These are phyloP conservation scores for Calendula officinalis DNA, from an alignment of 129 eudicot species.

Conservation along the genomic window DNA sequence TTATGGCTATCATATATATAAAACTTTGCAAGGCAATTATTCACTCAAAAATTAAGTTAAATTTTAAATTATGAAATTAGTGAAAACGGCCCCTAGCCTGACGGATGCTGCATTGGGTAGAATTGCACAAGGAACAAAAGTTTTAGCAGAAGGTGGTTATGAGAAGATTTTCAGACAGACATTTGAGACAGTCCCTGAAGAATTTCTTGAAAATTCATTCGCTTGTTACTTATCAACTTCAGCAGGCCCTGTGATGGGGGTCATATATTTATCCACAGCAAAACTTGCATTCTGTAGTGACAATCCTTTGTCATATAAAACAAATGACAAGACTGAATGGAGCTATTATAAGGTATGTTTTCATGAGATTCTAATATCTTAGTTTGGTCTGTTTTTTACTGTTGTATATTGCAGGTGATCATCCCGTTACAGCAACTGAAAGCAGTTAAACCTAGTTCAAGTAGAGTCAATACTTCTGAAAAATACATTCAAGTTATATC, in stretches of 20 bases:
- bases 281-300: constrained; percentile 93
- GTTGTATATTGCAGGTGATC: constrained; percentile 47
- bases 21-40: too few species aligned
- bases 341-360: constrained; percentile 83
- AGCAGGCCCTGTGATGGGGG: constrained; percentile 94
- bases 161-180: constrained; percentile 87
- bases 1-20: too few species aligned
- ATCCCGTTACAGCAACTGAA: constrained; percentile 82
- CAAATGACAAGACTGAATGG: constrained; percentile 73
- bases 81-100: constrained; percentile 93
- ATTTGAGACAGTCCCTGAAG: constrained; percentile 89
- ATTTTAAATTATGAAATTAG: constrained; percentile 32
- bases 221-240: constrained; percentile 93
- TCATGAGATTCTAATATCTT: not conserved
- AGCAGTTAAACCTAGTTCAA: constrained; percentile 63
- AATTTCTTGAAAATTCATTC: constrained; percentile 66
- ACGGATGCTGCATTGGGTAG: constrained; percentile 94
- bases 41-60: not conserved
- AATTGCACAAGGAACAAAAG: constrained; percentile 93
- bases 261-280: constrained; percentile 67
- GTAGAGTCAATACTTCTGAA: constrained; percentile 68
- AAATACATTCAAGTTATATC: constrained; percentile 84
- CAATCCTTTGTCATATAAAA: constrained; percentile 74
- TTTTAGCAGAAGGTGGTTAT: constrained; percentile 92
- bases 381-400: not conserved